phyloP scores from a whole-genome alignment of 1,284 basidiomycete genomes.

The Somion occarium region DNA sequence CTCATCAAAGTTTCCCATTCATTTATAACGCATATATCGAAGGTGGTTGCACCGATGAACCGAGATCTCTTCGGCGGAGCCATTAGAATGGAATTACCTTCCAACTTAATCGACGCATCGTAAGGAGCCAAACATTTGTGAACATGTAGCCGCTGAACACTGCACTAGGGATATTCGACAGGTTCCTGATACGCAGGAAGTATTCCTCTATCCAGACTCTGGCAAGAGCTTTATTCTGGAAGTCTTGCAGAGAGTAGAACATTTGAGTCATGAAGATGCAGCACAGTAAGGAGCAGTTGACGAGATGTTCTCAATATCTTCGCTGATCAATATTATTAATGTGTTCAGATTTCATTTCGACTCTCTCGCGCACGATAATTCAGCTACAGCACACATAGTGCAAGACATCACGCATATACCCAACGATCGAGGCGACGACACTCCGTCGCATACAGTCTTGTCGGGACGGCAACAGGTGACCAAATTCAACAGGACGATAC shows the following conservation, averaged over 20 bases:
- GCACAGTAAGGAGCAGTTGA: conserved; percentile 52
- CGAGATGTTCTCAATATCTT: no score
- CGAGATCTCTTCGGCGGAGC: conserved; percentile 74
- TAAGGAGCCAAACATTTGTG: no score
- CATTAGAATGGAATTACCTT: conserved; percentile 62
- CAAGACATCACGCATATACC: conserved; percentile 28
- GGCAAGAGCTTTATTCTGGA: conserved; percentile 84
- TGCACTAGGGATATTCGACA: conserved; percentile 76
- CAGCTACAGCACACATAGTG: conserved; percentile 52
- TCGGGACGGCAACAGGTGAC: conserved; percentile 65
- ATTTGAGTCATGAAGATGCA: conserved; percentile 54
- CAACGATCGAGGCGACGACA: conserved; percentile 41
- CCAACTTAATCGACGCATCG: conserved; percentile 80
- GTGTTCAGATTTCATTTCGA: conserved; percentile 81
- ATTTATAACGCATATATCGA: no score
- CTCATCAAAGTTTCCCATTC: no score
- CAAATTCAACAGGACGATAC: conserved; percentile 66
- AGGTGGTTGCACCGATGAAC: neutral
- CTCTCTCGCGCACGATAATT: conserved; percentile 90
- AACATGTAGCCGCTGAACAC: no score
- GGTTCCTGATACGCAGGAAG: conserved; percentile 97
- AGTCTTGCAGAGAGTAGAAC: conserved; percentile 72
- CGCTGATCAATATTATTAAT: neutral
- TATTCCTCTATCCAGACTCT: conserved; percentile 73
- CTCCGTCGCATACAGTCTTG: conserved; percentile 60